These are phyloP conservation scores for Daldinia sp. DNA, from an alignment of 2,329 filamentous ascomycete genomes.

Conservation along the genomic window DNA sequence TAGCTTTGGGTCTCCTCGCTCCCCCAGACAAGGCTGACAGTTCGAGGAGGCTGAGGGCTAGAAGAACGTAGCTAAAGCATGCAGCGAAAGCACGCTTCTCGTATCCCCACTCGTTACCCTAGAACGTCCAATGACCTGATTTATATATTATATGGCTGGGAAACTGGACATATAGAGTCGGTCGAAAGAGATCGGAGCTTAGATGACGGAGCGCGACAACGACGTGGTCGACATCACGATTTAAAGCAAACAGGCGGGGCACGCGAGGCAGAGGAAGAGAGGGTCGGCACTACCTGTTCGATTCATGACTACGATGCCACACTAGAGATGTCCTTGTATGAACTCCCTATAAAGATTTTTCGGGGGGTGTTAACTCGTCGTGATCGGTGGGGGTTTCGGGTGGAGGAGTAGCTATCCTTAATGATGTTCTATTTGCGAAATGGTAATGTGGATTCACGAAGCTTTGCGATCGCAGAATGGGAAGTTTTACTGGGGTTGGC, in stretches of 20 bases:
- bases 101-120: slow-evolving; percentile 11
- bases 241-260: slow-evolving; percentile 49
- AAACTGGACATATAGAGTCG: slow-evolving; percentile 26
- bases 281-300: slow-evolving; percentile 65
- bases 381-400: slow-evolving; percentile 16
- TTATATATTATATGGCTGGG: slow-evolving; percentile 30
- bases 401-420: slow-evolving; percentile 17
- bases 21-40: slow-evolving; percentile 30
- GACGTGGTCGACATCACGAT: slow-evolving; percentile 42
- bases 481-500: slow-evolving; percentile 45
- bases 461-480: slow-evolving; percentile 44
- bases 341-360: slow-evolving; percentile 18
- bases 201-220: slow-evolving; percentile 42
- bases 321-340: slow-evolving; percentile 19
- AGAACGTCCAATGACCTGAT: slow-evolving; percentile 22
- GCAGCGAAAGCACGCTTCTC: background rate
- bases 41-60: slow-evolving; percentile 37
- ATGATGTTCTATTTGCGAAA: slow-evolving; percentile 39
- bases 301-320: slow-evolving; percentile 62
- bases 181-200: slow-evolving; percentile 28
- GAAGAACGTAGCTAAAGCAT: background rate
- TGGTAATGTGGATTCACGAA: slow-evolving; percentile 33
- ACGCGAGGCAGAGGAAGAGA: slow-evolving; percentile 47
- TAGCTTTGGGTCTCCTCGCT: slow-evolving; percentile 20
- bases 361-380: slow-evolving; percentile 24